These are phyloP conservation scores for Neurospora sp. DNA, from an alignment of 495 filamentous ascomycete species.

Conservation along the genomic window DNA sequence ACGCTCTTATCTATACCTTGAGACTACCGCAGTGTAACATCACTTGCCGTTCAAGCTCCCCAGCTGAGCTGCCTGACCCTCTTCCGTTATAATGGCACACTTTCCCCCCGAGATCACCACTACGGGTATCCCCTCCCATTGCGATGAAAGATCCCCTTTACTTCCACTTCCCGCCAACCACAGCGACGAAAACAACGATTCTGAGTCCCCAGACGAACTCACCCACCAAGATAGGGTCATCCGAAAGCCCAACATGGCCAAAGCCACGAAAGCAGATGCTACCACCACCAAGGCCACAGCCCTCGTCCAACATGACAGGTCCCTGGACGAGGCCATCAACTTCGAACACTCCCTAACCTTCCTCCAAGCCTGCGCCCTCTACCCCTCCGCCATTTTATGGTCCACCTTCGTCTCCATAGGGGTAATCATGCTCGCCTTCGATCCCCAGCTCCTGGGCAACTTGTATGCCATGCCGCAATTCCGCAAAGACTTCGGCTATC, in stretches of 20 bases:
- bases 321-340: conserved; percentile 23
- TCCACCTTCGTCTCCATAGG: conserved; percentile 34
- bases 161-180: background rate
- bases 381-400: conserved; percentile 34
- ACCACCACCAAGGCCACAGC: background rate
- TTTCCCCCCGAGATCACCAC: rapidly evolving
- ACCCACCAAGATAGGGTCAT: no score
- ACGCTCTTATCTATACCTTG: background rate
- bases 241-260: conserved; percentile 9
- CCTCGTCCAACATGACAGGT: conserved; percentile 1
- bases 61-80: background rate
- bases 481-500: conserved; percentile 32
- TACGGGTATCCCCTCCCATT: background rate
- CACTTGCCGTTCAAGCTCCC: background rate
- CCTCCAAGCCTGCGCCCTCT: conserved; percentile 23
- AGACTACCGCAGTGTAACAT: background rate
- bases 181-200: background rate
- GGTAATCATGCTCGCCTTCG: conserved; percentile 37
- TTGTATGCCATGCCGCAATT: conserved; percentile 37
- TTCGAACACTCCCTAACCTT: conserved; percentile 27
- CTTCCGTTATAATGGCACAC: background rate
- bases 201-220: no score
- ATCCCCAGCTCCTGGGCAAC: conserved; percentile 34
- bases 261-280: conserved; percentile 9
- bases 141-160: background rate